A percentile compares a stretch with the other conserved stretches of the same genome.
These are phyloP conservation scores for Persicaria tinctoria DNA, from an alignment of 148 eudicot species.

Conservation along the genomic window DNA sequence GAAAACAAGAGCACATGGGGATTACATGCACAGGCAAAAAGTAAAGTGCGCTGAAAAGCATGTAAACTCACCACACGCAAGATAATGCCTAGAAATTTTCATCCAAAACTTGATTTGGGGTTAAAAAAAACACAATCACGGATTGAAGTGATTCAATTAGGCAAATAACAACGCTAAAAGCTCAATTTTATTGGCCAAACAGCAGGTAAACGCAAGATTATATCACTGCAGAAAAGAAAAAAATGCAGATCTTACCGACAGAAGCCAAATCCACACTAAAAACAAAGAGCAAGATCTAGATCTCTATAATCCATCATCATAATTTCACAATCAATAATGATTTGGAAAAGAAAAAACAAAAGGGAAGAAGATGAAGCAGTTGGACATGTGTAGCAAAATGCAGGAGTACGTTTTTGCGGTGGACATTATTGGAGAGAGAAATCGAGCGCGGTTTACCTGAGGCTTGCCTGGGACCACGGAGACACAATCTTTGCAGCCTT, in stretches of 20 bases:
- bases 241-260: not conserved
- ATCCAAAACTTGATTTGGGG: conserved; percentile 3
- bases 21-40: conserved; percentile 12
- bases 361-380: not conserved
- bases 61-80: conserved; percentile 7
- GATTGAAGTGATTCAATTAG: not conserved
- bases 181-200: conserved; percentile 1
- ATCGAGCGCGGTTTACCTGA: conserved; percentile 43
- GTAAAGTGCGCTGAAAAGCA: conserved; percentile 10
- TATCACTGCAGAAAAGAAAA: not conserved
- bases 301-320: conserved; percentile 2
- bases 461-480: conserved; percentile 68
- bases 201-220: not conserved
- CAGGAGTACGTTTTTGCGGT: conserved; percentile 1
- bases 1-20: conserved; percentile 13
- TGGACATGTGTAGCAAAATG: not conserved
- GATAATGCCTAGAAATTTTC: conserved; percentile 4
- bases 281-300: conserved; percentile 4
- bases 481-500: conserved; percentile 93
- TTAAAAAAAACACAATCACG: not conserved
- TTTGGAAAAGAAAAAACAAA: not conserved
- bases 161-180: not conserved
- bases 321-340: not conserved
- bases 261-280: conserved; percentile 1
- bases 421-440: conserved; percentile 10